Base-by-base conservation (phyloP, 2,329 filamentous ascomycete species). In the Fusarium stilboides region DNA sequence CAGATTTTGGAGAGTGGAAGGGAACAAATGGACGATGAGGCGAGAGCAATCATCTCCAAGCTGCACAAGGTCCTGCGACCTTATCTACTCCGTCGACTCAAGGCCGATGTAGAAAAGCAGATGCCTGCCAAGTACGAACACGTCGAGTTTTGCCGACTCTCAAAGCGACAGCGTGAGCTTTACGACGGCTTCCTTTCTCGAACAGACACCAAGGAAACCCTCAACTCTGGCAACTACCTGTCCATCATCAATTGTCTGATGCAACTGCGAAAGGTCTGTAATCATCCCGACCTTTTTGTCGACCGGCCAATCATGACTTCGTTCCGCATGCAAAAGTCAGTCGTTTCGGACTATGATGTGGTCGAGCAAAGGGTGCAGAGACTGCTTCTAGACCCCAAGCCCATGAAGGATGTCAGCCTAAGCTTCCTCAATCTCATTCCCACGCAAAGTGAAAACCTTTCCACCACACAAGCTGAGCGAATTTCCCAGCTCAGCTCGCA, bases 71-170 rank as follows among this genome's bases (percentile, higher is more conserved):
- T 98, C 22, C 85, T 99, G 12, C 90, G 97, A 3, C 96, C 96
- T 0, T 98, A 98, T 76, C 87, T 99, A 13, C 86, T 99, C 8
- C 91, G 96, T 52, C 90, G 96, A 57, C 83, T 99, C 59, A 99
- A 99, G 81, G 92, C 94, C 44, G 96, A 99, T 76, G 96, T 99
- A 8, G 97, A 99, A 82, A 98, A 98, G 82, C 96, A 99, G 78
- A 97, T 99, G 93, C 96, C 97, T 0, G 94, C 89, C 65, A 99
- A 99, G 79, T 97, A 97, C 76, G 97, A 99, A 79, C 94, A 98
- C 76, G 94, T 99, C 20, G 93, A 98, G 69, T 94, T 97, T 75
- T 99, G 96, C 79, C 92, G 95, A 44, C 85, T 99, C 6, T 98
- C 95, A 8, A 98, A 98, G 78, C 91, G 96, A 24, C 96, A 99